phyloP scores from a whole-genome alignment of 192 early-diverging fungal species.

The Helicostylum pulchrum region DNA sequence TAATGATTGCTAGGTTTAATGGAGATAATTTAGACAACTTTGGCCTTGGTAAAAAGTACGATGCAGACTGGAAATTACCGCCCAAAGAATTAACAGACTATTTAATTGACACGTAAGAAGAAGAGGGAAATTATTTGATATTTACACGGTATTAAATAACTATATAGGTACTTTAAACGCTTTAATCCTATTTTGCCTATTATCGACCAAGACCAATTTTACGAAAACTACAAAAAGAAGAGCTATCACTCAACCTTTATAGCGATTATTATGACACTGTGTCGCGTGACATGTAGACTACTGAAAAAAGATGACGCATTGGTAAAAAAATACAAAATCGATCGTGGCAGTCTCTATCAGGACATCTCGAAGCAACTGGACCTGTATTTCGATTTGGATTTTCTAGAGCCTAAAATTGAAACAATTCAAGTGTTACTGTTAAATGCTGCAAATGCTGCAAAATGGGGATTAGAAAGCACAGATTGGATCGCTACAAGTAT shows the following conservation, averaged over 20 bases:
- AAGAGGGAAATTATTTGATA: too few relatives aligned
- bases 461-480: constrained; percentile 20
- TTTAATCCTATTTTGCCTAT: constrained; percentile 7
- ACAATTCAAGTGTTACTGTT: constrained; percentile 31
- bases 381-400: constrained; percentile 17
- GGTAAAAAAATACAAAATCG: constrained; percentile 6
- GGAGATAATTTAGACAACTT: neutral
- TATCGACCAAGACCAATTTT: constrained; percentile 7
- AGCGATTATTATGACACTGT: neutral
- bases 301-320: constrained; percentile 14
- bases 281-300: constrained; percentile 13
- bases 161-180: constrained; percentile 4
- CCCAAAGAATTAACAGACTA: constrained; percentile 19
- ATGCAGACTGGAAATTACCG: constrained; percentile 21
- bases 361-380: constrained; percentile 8
- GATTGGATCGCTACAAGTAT: constrained; percentile 32
- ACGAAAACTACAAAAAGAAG: neutral
- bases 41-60: neutral
- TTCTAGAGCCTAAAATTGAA: constrained; percentile 20
- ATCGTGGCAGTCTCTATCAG: constrained; percentile 5
- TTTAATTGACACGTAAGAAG: constrained; percentile 28
- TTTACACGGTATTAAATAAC: too few relatives aligned
- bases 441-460: constrained; percentile 4
- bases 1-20: constrained; percentile 10
- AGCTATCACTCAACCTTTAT: neutral